Conservation (phyloP, 768 basidiomycete species). For the Thelephora aurantiotincta region DNA sequence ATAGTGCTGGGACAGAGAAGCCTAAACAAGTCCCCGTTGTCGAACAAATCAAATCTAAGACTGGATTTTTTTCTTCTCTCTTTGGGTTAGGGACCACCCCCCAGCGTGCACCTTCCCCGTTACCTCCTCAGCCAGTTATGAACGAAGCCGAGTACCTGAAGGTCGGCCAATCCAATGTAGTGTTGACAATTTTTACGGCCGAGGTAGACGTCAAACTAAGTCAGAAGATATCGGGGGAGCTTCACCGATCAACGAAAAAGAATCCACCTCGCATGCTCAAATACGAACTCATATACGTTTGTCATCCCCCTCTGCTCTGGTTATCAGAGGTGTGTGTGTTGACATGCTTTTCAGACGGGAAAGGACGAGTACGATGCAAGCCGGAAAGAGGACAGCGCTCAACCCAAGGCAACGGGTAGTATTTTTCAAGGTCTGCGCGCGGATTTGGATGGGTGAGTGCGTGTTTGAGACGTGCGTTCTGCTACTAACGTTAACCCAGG, state of each 20-base stretch:
- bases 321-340: neutral
- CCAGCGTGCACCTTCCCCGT: constrained; percentile 17
- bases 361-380: constrained; percentile 72
- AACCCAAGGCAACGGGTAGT: constrained; percentile 51
- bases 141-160: constrained; percentile 15
- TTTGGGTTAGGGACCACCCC: constrained; percentile 20
- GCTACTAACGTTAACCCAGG: constrained; percentile 19
- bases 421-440: constrained; percentile 81
- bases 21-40: constrained; percentile 23
- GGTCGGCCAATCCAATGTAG: constrained; percentile 38
- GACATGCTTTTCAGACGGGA: constrained; percentile 39
- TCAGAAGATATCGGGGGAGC: constrained; percentile 53
- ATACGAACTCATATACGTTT: constrained; percentile 76
- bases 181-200: constrained; percentile 51
- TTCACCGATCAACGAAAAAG: constrained; percentile 91
- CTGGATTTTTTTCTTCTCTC: constrained; percentile 26
- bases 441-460: constrained; percentile 62
- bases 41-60: constrained; percentile 12
- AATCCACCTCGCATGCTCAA: constrained; percentile 64
- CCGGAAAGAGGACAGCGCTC: constrained; percentile 47
- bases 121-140: constrained; percentile 21
- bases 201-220: constrained; percentile 50
- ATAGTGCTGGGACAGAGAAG: constrained; percentile 50
- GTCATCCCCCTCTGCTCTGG: constrained; percentile 10
- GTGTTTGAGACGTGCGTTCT: neutral